Conservation (phyloP, 345 rosid species). For the Eutrema yunnanense region DNA sequence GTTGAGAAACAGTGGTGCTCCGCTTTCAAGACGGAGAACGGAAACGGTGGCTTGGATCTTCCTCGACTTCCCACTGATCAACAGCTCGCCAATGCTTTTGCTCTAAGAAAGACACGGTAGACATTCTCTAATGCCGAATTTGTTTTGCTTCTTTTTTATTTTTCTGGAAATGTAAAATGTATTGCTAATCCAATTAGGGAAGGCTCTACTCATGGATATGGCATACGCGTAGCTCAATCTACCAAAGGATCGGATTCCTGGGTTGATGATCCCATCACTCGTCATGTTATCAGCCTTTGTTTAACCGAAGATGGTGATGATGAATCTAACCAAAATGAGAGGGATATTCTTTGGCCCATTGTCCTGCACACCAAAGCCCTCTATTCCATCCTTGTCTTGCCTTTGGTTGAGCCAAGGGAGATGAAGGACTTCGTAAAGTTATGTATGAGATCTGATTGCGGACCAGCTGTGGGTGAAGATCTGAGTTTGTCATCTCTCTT, state of each 20-base stretch:
- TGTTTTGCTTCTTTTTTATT: background rate
- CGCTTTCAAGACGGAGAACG: conserved; percentile 48
- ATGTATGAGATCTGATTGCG: conserved; percentile 68
- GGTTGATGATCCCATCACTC: conserved; percentile 92
- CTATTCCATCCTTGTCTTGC: conserved; percentile 60
- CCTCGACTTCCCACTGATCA: conserved; percentile 65
- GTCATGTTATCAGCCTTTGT: conserved; percentile 62
- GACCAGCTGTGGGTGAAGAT: conserved; percentile 65
- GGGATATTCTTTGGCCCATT: conserved; percentile 67
- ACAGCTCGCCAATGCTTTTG: conserved; percentile 53
- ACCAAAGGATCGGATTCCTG: conserved; percentile 78
- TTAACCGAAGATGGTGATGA: conserved; percentile 27
- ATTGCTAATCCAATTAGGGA: conserved; percentile 41
- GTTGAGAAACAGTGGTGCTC: conserved; percentile 74
- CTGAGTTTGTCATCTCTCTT: conserved; percentile 67
- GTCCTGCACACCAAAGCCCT: conserved; percentile 61
- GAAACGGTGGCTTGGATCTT: conserved; percentile 30
- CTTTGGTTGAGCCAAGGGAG: conserved; percentile 70
- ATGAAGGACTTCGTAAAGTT: conserved; percentile 46
- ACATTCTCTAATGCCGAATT: background rate
- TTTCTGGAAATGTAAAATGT: background rate
- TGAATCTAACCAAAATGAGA: conserved; percentile 20
- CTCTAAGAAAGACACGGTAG: conserved; percentile 58
- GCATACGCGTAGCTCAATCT: conserved; percentile 65
- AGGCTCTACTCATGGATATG: conserved; percentile 74